Conservation (phyloP, 176 grass and related monocot genomes). For the Eleusine coracana region DNA sequence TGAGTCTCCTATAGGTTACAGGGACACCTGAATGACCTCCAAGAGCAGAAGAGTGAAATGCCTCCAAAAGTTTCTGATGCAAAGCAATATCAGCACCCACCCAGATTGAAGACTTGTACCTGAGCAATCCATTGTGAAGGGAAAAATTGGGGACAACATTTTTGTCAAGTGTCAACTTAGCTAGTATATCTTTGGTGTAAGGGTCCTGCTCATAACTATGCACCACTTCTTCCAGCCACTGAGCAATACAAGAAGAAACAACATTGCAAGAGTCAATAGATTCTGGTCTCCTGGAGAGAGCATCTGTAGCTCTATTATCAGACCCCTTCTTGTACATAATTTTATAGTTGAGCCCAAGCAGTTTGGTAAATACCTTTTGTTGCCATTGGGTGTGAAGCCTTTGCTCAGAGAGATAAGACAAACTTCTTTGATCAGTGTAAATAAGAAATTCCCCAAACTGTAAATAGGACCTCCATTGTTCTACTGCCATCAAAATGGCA, state of each 20-base stretch:
- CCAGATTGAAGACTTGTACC: background rate
- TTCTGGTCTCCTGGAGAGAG: background rate
- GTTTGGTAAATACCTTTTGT: background rate
- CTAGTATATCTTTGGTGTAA: too few species aligned
- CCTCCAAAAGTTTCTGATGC: background rate
- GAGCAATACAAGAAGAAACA: background rate
- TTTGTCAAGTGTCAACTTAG: too few species aligned
- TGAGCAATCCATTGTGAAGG: background rate
- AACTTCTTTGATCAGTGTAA: background rate
- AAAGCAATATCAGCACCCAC: background rate
- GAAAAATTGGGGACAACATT: too few species aligned
- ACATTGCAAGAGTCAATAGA: background rate
- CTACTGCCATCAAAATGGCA: background rate
- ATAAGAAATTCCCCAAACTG: background rate
- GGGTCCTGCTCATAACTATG: background rate
- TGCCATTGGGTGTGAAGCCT: background rate
- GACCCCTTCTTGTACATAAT: background rate
- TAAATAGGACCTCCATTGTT: background rate
- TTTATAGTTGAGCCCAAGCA: background rate
- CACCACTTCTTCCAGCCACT: accelerated
- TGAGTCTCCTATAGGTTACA: background rate
- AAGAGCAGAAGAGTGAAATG: background rate
- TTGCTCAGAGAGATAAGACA: background rate
- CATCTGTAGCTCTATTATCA: background rate
- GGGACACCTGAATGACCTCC: background rate